Evolutionary conservation across 768 basidiomycete genomes (phyloP).

Genomic region (Clathrus columnatus): DNA sequence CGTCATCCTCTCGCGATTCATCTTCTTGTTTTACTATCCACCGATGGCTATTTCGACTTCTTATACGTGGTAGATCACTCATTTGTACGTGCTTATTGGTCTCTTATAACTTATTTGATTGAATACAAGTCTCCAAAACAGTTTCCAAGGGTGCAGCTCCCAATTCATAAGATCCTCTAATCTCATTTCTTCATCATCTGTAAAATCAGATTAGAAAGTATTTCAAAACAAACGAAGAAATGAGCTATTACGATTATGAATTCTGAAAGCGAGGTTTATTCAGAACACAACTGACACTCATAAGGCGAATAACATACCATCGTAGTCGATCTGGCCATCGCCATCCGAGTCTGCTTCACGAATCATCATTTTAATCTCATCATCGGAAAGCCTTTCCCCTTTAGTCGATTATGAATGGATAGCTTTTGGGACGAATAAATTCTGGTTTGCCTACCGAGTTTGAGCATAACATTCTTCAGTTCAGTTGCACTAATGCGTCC

Average conservation of each 20-base stretch:
- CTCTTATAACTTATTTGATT: neutral
- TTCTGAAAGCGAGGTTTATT: too few species aligned
- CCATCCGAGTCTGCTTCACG: constrained; percentile 39
- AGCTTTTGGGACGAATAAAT: neutral
- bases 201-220: neutral
- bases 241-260: neutral
- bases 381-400: constrained; percentile 35
- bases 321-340: constrained; percentile 28
- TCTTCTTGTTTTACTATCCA: too few species aligned
- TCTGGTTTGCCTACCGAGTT: constrained; percentile 22
- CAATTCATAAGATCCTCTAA: neutral
- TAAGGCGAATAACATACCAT: constrained; percentile 8
- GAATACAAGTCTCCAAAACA: neutral
- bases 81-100: too few species aligned
- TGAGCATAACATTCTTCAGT: constrained; percentile 38
- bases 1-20: too few species aligned
- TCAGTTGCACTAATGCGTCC: constrained; percentile 37
- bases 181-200: neutral
- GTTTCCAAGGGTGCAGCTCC: neutral
- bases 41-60: too few species aligned
- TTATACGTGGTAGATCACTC: too few species aligned
- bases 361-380: constrained; percentile 40
- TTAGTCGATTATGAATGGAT: constrained; percentile 11
- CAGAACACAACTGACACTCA: neutral
- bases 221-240: neutral